Evolutionary conservation across 805 yeast genomes (phyloP).

Genomic region (Scheffersomyces lignosus): DNA sequence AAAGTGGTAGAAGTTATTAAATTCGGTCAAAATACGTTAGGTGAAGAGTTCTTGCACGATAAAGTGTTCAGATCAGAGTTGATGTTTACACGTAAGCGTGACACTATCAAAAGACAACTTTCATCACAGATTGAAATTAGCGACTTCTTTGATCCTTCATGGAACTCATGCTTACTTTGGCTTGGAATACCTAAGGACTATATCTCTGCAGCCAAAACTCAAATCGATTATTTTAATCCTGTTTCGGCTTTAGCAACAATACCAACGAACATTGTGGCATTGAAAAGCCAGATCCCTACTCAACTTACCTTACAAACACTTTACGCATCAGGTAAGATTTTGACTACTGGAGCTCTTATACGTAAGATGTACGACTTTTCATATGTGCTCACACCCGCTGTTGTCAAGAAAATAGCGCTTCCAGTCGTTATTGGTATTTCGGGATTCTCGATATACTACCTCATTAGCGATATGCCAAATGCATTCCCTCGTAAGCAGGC

Average conservation of each 20-base stretch:
- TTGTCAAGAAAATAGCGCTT: constrained; percentile 47
- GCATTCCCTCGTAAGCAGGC: constrained; percentile 87
- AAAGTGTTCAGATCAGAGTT: constrained; percentile 66
- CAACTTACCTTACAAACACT: constrained; percentile 42
- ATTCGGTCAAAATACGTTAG: constrained; percentile 65
- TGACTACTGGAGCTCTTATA: constrained; percentile 44
- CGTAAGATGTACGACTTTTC: constrained; percentile 37
- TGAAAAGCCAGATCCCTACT: constrained; percentile 33
- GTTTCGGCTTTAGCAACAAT: constrained; percentile 26
- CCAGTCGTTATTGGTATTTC: constrained; percentile 55
- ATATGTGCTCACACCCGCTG: constrained; percentile 36
- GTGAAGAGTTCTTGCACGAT: constrained; percentile 58
- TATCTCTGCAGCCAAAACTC: constrained; percentile 25
- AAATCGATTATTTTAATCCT: constrained; percentile 35
- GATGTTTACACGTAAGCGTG: constrained; percentile 81
- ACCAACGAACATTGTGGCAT: constrained; percentile 28
- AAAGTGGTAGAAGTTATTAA: constrained; percentile 63
- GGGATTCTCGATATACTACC: constrained; percentile 57
- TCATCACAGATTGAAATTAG: constrained; percentile 57
- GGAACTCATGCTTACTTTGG: constrained; percentile 56
- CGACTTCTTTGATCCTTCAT: constrained; percentile 82
- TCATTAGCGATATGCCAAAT: constrained; percentile 79
- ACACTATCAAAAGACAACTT: constrained; percentile 57
- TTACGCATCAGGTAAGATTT: constrained; percentile 38
- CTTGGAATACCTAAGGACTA: constrained; percentile 37